Evolutionary conservation across 352 stramenopile species (phyloP).

Genomic region (Globisporangium iwayamae): DNA sequence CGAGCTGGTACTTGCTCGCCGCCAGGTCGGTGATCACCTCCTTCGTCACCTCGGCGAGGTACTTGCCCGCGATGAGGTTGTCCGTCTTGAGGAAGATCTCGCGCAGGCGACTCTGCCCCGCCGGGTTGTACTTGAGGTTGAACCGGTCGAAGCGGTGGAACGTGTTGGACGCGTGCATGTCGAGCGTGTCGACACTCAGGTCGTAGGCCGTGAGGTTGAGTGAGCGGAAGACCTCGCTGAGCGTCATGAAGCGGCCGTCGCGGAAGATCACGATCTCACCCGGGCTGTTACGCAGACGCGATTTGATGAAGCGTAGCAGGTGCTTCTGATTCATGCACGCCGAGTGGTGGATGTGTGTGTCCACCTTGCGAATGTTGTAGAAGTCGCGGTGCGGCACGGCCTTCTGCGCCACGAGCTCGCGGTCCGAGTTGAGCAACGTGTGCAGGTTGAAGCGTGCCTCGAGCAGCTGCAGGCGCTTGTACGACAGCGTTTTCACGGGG

Average conservation of each 20-base stretch:
- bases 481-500: conserved; percentile 84
- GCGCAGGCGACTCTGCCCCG: conserved; percentile 91
- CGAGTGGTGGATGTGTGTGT: conserved; percentile 98
- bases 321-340: conserved; percentile 97
- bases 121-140: conserved; percentile 99
- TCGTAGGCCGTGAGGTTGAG: conserved; percentile 96
- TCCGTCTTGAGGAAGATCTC: conserved; percentile 99
- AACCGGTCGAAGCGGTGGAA: conserved; percentile 99
- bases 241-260: conserved; percentile 94
- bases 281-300: conserved; percentile 69
- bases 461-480: conserved; percentile 87
- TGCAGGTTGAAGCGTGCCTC: conserved; percentile 96
- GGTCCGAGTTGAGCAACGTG: conserved; percentile 93
- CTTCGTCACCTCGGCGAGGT: conserved; percentile 95
- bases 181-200: conserved; percentile 97
- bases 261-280: conserved; percentile 94
- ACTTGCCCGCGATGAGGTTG: conserved; percentile 95
- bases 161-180: conserved; percentile 99
- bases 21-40: conserved; percentile 88
- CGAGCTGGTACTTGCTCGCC: conserved; percentile 93
- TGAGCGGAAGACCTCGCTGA: conserved; percentile 93
- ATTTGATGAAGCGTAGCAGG: conserved; percentile 91
- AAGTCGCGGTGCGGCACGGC: conserved; percentile 97
- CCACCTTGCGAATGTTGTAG: conserved; percentile 97
- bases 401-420: conserved; percentile 94